phyloP scores from a whole-genome alignment of 495 filamentous ascomycete species.

The Penicillium goetzii region DNA sequence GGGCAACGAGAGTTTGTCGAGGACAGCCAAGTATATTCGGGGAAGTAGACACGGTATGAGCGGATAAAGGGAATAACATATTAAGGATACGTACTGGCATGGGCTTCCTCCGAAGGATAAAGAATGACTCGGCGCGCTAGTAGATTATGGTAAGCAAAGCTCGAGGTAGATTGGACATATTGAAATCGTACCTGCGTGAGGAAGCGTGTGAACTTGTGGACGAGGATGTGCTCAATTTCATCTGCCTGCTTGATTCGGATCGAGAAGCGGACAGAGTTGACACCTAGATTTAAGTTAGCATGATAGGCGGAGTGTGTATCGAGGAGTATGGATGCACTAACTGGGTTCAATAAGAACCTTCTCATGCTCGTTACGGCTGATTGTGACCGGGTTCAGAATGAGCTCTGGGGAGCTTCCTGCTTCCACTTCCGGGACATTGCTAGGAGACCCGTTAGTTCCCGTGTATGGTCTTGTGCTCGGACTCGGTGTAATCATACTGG shows the following conservation, averaged over 20 bases:
- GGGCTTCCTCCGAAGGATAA: conserved; percentile 91
- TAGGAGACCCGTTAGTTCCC: neutral
- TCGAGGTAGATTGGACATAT: neutral
- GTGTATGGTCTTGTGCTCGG: neutral
- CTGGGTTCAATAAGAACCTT: conserved; percentile 64
- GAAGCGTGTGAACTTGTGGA: conserved; percentile 98
- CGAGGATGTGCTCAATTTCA: conserved; percentile 92
- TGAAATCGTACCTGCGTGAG: conserved; percentile 66
- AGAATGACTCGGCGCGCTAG: conserved; percentile 87
- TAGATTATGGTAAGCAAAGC: neutral
- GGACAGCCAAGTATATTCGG: neutral
- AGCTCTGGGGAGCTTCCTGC: conserved; percentile 90
- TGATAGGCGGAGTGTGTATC: neutral
- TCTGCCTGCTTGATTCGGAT: conserved; percentile 99
- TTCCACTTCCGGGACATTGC: conserved; percentile 96
- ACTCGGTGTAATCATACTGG: conserved; percentile 36
- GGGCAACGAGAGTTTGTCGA: neutral
- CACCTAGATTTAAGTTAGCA: conserved; percentile 24
- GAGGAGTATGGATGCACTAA: neutral
- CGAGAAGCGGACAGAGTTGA: conserved; percentile 93
- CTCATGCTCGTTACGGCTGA: conserved; percentile 95
- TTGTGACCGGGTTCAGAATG: conserved; percentile 81
- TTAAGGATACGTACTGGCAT: conserved; percentile 67
- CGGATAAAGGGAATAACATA: neutral
- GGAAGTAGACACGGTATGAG: neutral